phyloP scores from a whole-genome alignment of 805 yeast genomes.

The Torulaspora franciscae region DNA sequence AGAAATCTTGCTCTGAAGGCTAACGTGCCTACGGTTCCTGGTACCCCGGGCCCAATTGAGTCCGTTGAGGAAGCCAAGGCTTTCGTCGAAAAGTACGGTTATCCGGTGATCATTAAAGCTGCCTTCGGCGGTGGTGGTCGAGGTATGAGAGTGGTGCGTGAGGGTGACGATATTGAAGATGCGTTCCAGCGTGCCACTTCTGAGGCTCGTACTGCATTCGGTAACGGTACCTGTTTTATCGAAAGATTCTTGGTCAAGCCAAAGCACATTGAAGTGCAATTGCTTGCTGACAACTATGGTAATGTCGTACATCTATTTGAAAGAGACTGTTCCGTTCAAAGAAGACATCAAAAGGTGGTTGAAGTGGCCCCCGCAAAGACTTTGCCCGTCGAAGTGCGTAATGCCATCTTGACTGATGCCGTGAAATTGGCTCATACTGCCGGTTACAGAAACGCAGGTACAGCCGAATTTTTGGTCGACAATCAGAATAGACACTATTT shows the following conservation, averaged over 20 bases:
- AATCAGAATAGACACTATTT: constrained; percentile 91
- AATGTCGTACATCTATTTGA: constrained; percentile 93
- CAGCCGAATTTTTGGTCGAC: constrained; percentile 96
- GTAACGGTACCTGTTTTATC: constrained; percentile 96
- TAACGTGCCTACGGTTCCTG: constrained; percentile 91
- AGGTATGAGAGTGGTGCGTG: constrained; percentile 98
- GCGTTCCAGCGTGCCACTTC: constrained; percentile 91
- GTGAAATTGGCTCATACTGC: constrained; percentile 86
- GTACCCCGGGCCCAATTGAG: constrained; percentile 96
- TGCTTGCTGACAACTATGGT: constrained; percentile 89
- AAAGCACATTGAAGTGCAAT: constrained; percentile 96
- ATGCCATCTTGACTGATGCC: constrained; percentile 91
- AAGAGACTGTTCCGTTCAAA: constrained; percentile 98
- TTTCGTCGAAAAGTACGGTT: constrained; percentile 82
- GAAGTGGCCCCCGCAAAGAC: constrained; percentile 98
- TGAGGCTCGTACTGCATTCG: constrained; percentile 93
- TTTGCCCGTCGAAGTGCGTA: constrained; percentile 74
- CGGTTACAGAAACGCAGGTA: constrained; percentile 94
- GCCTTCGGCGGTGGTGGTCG: constrained; percentile 99
- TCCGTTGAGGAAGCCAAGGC: constrained; percentile 67
- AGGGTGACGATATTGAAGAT: constrained; percentile 87
- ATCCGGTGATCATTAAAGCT: constrained; percentile 95
- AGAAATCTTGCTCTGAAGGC: constrained; percentile 77
- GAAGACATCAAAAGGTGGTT: constrained; percentile 98
- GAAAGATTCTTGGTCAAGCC: constrained; percentile 94